Percentiles rank a stretch among this genome's conserved stretches.
phyloP scores from a whole-genome alignment of 2,329 filamentous ascomycete species.

The Fusarium phyllophilum region DNA sequence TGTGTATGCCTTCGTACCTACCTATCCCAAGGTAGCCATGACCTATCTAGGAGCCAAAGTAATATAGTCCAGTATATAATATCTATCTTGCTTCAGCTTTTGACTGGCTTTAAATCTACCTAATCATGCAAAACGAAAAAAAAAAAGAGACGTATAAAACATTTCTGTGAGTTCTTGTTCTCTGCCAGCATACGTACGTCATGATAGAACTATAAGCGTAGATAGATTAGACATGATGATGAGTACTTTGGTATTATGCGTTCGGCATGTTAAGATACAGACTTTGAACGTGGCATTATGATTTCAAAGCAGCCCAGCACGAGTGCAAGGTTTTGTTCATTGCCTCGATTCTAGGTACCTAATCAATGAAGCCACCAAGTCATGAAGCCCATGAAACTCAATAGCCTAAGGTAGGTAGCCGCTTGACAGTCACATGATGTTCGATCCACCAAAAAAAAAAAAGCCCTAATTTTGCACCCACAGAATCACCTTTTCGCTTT shows the following conservation, averaged over 20 bases:
- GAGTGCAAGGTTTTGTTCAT: neutral
- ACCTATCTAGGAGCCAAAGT: neutral
- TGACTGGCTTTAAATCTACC: neutral
- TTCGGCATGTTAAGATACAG: neutral
- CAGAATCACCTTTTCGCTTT: slow-evolving; percentile 11
- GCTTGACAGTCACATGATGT: slow-evolving; percentile 6
- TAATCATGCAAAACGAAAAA: neutral
- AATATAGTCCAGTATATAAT: neutral
- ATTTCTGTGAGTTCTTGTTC: neutral
- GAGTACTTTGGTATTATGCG: neutral
- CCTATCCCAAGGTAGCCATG: neutral
- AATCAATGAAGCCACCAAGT: neutral
- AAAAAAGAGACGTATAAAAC: too few relatives aligned
- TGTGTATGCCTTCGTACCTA: neutral
- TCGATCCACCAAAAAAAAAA: neutral
- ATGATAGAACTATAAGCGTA: neutral
- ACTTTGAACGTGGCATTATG: neutral
- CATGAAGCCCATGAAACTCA: neutral
- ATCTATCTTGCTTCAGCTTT: neutral
- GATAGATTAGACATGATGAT: neutral
- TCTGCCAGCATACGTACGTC: too few relatives aligned
- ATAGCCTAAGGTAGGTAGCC: neutral
- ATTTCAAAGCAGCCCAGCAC: neutral
- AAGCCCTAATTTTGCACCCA: slow-evolving; percentile 46
- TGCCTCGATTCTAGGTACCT: neutral